Conservation (phyloP, 345 rosid species). For the Luvunga scandens region DNA sequence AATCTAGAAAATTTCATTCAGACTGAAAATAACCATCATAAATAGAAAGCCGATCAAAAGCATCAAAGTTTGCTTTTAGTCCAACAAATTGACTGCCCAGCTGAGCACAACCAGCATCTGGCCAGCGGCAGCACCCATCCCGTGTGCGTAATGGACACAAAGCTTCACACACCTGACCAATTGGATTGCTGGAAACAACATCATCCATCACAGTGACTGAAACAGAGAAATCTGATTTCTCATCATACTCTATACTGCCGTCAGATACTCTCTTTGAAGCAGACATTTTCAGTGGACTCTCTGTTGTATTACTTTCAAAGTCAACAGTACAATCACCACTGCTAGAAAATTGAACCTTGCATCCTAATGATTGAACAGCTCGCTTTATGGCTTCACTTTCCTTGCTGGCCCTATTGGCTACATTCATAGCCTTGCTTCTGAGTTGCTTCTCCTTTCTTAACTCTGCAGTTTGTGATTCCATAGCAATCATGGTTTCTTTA, state of each 20-base stretch:
- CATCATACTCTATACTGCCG: conserved; percentile 30
- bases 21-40: conserved; percentile 69
- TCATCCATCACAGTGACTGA: conserved; percentile 57
- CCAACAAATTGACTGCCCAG: conserved; percentile 77
- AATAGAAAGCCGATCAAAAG: conserved; percentile 78
- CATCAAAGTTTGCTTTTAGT: conserved; percentile 80
- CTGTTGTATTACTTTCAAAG: conserved; percentile 39
- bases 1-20: conserved; percentile 27
- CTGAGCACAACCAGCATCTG: conserved; percentile 88
- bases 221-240: conserved; percentile 61
- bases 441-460: conserved; percentile 59
- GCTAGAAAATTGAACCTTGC: conserved; percentile 70
- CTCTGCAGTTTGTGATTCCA: conserved; percentile 60
- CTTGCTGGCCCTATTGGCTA: conserved; percentile 67
- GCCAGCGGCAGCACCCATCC: conserved; percentile 87
- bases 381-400: conserved; percentile 65
- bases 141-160: conserved; percentile 65
- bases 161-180: conserved; percentile 50
- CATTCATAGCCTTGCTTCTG: conserved; percentile 55
- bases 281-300: conserved; percentile 30
- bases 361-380: conserved; percentile 83
- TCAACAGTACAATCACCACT: conserved; percentile 58
- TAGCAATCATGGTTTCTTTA: conserved; percentile 35
- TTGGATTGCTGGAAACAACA: conserved; percentile 32
- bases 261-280: conserved; percentile 31